phyloP scores from a whole-genome alignment of 2,329 filamentous ascomycete species.

The Cercospora sesami region DNA sequence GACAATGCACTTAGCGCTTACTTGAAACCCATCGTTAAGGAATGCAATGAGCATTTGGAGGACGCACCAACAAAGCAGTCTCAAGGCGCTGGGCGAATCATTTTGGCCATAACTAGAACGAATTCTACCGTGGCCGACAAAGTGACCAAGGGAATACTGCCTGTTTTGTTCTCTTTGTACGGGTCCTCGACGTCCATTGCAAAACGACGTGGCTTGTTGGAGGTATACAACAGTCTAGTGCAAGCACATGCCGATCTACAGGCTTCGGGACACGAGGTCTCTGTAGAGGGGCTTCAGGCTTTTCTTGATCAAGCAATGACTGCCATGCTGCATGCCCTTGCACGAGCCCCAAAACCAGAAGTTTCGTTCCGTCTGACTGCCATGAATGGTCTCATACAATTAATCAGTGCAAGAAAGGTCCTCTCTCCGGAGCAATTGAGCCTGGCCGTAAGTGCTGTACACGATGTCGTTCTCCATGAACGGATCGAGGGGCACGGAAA shows the following conservation, averaged over 20 bases:
- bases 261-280: constrained; percentile 48
- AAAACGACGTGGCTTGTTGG: constrained; percentile 63
- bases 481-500: constrained; percentile 58
- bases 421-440: constrained; percentile 46
- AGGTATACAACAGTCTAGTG: constrained; percentile 60
- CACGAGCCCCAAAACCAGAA: constrained; percentile 48
- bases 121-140: constrained; percentile 57
- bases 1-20: constrained; percentile 54
- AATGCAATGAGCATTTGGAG: constrained; percentile 67
- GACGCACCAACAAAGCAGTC: constrained; percentile 70
- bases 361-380: constrained; percentile 52
- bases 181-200: constrained; percentile 61
- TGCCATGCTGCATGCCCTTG: constrained; percentile 46
- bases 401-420: constrained; percentile 45
- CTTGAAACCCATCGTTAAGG: constrained; percentile 62
- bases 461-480: constrained; percentile 62
- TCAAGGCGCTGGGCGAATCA: constrained; percentile 62
- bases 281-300: constrained; percentile 43
- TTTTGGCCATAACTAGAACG: constrained; percentile 57
- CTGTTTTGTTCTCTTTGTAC: constrained; percentile 60
- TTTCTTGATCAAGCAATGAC: constrained; percentile 46
- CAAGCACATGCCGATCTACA: constrained; percentile 54
- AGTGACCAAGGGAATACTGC: constrained; percentile 57
- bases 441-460: constrained; percentile 60
- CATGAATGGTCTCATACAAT: constrained; percentile 46